Evolutionary conservation across 179 eudicot genomes (phyloP).

Genomic region (Silene noctiflora): DNA sequence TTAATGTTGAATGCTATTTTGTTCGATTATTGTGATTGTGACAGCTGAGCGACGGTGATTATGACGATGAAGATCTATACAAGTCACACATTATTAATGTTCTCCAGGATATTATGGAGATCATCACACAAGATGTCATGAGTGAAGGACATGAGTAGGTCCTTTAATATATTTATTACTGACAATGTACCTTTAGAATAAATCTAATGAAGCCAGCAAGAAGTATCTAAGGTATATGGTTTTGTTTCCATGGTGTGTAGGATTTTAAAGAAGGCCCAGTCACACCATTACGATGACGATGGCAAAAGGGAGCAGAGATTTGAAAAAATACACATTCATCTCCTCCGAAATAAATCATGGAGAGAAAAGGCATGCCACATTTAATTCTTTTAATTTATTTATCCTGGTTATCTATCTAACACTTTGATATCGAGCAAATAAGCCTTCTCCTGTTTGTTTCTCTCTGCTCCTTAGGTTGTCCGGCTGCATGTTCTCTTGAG

Average conservation of each 20-base stretch:
- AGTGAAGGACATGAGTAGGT: conserved; percentile 61
- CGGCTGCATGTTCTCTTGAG: conserved; percentile 85
- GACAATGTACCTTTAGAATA: conserved; percentile 4
- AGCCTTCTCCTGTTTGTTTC: background rate
- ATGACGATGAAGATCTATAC: conserved; percentile 50
- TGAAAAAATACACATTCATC: conserved; percentile 56
- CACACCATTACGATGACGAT: conserved; percentile 31
- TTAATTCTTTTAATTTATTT: background rate
- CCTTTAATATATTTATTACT: background rate
- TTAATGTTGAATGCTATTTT: conserved; percentile 6
- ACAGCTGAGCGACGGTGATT: conserved; percentile 56
- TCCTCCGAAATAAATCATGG: conserved; percentile 54
- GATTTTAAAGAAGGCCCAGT: conserved; percentile 43
- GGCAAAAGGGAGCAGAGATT: conserved; percentile 64
- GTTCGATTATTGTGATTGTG: conserved; percentile 23
- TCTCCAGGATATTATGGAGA: conserved; percentile 93
- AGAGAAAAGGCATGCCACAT: conserved; percentile 64
- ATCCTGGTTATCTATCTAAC: background rate
- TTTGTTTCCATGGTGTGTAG: conserved; percentile 30
- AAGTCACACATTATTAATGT: conserved; percentile 70
- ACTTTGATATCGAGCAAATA: background rate
- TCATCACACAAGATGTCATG: conserved; percentile 81
- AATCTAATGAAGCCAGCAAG: background rate
- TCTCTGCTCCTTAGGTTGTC: conserved; percentile 46
- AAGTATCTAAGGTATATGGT: background rate